These are phyloP conservation scores for Zygosaccharomyces rouxii DNA, from an alignment of 805 yeast species.

Conservation along the genomic window DNA sequence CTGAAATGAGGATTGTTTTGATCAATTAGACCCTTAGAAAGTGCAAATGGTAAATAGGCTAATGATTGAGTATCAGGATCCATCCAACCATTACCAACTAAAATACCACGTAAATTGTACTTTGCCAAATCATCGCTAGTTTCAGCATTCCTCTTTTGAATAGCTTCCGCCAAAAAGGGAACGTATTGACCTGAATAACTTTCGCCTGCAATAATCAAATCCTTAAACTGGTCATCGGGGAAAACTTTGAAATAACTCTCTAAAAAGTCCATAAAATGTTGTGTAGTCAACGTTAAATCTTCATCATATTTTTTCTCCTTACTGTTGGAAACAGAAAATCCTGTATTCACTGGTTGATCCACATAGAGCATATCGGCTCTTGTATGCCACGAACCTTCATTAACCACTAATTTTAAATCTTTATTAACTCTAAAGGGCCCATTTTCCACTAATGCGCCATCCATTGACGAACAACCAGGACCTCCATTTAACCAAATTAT, in stretches of 20 bases:
- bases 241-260: conserved; percentile 62
- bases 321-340: conserved; percentile 63
- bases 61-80: conserved; percentile 83
- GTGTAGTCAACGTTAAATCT: conserved; percentile 54
- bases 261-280: conserved; percentile 62
- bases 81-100: conserved; percentile 94
- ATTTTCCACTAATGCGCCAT: conserved; percentile 87
- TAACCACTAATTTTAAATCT: conserved; percentile 45
- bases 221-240: conserved; percentile 63
- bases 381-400: conserved; percentile 81
- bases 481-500: conserved; percentile 96
- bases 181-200: conserved; percentile 96
- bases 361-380: conserved; percentile 74
- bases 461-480: conserved; percentile 98
- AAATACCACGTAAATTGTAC: conserved; percentile 54
- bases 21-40: conserved; percentile 53
- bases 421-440: conserved; percentile 75
- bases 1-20: conserved; percentile 39
- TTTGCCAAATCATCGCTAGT: conserved; percentile 15
- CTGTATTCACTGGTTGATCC: conserved; percentile 95
- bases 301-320: conserved; percentile 40
- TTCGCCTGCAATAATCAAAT: conserved; percentile 84
- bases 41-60: conserved; percentile 68
- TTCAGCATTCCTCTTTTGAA: conserved; percentile 45
- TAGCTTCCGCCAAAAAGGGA: conserved; percentile 73